Percentiles rank a stretch among this genome's conserved stretches.
These are phyloP conservation scores for Talaromyces rugulosus DNA, from an alignment of 2,329 filamentous ascomycete genomes.

Conservation along the genomic window DNA sequence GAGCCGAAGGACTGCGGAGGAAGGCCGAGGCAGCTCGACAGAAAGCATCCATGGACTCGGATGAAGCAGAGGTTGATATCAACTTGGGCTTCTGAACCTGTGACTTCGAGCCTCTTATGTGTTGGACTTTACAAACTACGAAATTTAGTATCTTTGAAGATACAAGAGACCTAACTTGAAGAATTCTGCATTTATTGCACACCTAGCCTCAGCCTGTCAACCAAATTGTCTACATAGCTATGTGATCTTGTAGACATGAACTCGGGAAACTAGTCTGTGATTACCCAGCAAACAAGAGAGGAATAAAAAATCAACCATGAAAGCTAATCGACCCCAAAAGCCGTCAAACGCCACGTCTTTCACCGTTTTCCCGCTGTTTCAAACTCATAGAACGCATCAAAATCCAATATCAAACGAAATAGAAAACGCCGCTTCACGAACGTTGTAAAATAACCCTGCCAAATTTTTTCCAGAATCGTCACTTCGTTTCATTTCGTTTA, in stretches of 20 bases:
- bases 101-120: too few relatives aligned
- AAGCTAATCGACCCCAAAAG: not conserved
- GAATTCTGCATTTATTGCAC: not conserved
- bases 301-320: not conserved
- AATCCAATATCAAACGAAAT: not conserved
- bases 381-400: not conserved
- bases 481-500: not conserved
- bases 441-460: not conserved
- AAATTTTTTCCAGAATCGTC: not conserved
- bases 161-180: not conserved
- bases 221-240: not conserved
- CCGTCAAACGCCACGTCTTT: not conserved
- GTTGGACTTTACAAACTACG: not conserved
- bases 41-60: constrained; percentile 9
- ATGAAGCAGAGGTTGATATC: constrained; percentile 14
- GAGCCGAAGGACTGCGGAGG: constrained; percentile 36
- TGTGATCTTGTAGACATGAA: not conserved
- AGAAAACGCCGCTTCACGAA: not conserved
- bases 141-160: not conserved
- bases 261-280: not conserved
- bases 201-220: not conserved
- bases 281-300: not conserved
- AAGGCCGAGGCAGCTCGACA: constrained; percentile 21
- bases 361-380: not conserved
- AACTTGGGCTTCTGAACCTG: not conserved